Base-by-base conservation (phyloP, 75 land plant species). In the Pinus taeda region DNA sequence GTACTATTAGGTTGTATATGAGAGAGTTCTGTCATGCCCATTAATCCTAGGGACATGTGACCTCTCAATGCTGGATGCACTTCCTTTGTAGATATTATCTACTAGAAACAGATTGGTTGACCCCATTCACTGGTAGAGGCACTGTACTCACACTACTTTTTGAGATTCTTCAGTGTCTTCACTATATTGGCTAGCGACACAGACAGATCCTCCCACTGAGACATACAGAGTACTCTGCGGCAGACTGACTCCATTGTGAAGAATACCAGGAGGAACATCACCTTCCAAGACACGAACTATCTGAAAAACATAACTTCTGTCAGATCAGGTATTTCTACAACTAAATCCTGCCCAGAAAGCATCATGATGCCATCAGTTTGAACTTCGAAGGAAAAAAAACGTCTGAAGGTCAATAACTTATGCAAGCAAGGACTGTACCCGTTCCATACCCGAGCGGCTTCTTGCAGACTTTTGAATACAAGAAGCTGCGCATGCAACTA, bases 381-480 rank as follows among this genome's bases (percentile, higher is more conserved):
- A 33, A 33, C 33, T 0, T 33, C 45, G 15, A 60, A 61, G 42
- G 21, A 1, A 11, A 20, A 29, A 20, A 7, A 60, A 37, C 33
- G 18, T 33, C 33, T 57, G 22, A 11, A 56, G 70, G 57, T 4
- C 26, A 39, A 7, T 30, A 71, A 20, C 33, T 33, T 33, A 33
- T 33, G 33, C 33, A 33, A 0, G 33, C 33, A 33, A 33, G 33
- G 33, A 33, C 15, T 74, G 17, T 73, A 95, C 98, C 94, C 93
- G 94, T 78, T 88, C 93, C 96, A 95, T 95, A 66, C 82, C 84
- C 15, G 96, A 94, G 58, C 96, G 90, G 22, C 86, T 85, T 37
- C 64, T 85, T 8, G 96, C 93, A 53, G 92, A 95, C 76, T 93
- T 94, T 67, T 96, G 86, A 17, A 95, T 88, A 64, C 86, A 78